These are phyloP conservation scores for Trichoderma gamsii DNA, from an alignment of 495 filamentous ascomycete genomes.

Conservation along the genomic window DNA sequence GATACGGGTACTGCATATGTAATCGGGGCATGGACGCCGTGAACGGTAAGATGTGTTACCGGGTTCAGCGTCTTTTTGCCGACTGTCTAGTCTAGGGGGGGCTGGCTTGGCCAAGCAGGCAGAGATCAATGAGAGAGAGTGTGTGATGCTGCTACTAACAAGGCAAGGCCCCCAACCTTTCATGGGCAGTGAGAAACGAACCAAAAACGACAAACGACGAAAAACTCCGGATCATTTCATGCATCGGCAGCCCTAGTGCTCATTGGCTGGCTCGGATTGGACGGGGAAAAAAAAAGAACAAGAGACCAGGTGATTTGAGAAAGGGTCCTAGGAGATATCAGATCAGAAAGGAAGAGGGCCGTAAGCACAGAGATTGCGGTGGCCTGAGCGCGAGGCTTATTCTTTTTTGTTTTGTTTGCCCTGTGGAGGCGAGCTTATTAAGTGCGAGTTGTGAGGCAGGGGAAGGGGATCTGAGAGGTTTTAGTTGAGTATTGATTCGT, in stretches of 20 bases:
- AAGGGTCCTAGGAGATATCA: conserved; percentile 5
- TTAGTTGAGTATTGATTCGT: not conserved
- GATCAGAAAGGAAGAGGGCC: not conserved
- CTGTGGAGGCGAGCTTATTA: not conserved
- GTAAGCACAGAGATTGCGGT: conserved; percentile 13
- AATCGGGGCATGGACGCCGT: not conserved
- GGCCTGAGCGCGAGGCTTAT: conserved; percentile 6
- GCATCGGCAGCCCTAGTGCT: not conserved
- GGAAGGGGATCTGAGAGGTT: not conserved
- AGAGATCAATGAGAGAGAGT: not conserved
- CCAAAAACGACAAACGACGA: not conserved
- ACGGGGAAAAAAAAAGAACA: not conserved
- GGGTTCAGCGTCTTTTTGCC: no score
- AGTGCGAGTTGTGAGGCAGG: not conserved
- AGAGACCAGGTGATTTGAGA: not conserved
- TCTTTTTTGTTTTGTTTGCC: not conserved
- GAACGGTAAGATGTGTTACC: not conserved
- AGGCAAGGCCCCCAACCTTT: not conserved
- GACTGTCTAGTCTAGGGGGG: not conserved
- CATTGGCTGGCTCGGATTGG: not conserved
- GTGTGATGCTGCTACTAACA: not conserved
- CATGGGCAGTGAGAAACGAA: not conserved
- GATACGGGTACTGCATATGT: not conserved
- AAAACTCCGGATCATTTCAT: not conserved
- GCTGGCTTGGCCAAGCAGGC: no score